A percentile compares a stretch with the other conserved stretches of the same genome.
phyloP scores from a whole-genome alignment of 768 basidiomycete genomes.

The Nidularia pulvinata region DNA sequence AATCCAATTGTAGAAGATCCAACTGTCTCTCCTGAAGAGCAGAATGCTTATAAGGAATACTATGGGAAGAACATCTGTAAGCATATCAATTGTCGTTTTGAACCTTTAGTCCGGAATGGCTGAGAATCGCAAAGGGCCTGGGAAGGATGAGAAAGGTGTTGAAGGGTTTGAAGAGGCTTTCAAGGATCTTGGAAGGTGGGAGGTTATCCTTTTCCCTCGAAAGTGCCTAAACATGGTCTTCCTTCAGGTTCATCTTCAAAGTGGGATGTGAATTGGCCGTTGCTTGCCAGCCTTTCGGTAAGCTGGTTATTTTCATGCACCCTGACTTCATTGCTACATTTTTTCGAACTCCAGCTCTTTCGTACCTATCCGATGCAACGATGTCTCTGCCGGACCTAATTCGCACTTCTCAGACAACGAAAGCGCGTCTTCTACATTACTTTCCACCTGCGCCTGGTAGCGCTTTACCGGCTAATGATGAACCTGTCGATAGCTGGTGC shows the following conservation, averaged over 20 bases:
- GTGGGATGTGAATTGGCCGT: constrained; percentile 80
- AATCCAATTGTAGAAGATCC: constrained; percentile 75
- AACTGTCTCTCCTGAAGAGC: constrained; percentile 55
- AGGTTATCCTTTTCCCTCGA: neutral
- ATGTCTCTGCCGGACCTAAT: constrained; percentile 76
- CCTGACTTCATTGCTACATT: neutral
- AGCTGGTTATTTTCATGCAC: constrained; percentile 3
- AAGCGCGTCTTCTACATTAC: constrained; percentile 96
- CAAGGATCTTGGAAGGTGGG: constrained; percentile 77
- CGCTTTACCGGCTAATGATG: constrained; percentile 43
- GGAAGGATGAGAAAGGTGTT: constrained; percentile 50
- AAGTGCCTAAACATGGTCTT: neutral
- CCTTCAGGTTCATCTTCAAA: constrained; percentile 74
- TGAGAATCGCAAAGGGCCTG: constrained; percentile 46
- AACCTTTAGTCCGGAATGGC: neutral
- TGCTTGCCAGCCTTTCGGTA: constrained; percentile 94
- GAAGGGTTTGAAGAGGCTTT: constrained; percentile 87
- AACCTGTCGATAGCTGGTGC: constrained; percentile 87
- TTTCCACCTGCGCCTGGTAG: constrained; percentile 66
- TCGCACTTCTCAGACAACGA: constrained; percentile 76
- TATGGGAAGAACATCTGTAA: constrained; percentile 90
- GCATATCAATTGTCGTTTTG: constrained; percentile 5
- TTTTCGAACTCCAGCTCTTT: constrained; percentile 47
- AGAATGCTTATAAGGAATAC: constrained; percentile 72
- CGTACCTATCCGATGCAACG: constrained; percentile 64